Conservation (phyloP, 306 rosid species). For the Boehmeria nivea region DNA sequence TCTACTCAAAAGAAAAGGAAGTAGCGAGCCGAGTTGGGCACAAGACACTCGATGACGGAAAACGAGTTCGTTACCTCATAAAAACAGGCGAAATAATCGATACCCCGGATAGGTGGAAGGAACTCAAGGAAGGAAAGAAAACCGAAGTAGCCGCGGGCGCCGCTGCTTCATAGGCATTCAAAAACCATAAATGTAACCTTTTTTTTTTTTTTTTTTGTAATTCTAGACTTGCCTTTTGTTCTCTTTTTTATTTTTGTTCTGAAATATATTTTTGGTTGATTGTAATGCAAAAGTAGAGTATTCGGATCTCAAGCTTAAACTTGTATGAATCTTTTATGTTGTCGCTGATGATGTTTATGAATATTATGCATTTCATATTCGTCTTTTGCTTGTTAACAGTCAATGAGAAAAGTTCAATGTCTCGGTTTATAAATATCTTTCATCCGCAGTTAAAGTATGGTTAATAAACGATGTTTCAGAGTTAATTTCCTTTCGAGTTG, state of each 20-base stretch:
- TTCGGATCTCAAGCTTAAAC: slow-evolving; percentile 6
- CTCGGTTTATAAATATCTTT: too few relatives aligned
- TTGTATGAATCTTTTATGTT: not conserved
- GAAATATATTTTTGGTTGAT: slow-evolving; percentile 1
- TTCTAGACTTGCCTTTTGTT: slow-evolving; percentile 22
- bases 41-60: slow-evolving; percentile 72
- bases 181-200: slow-evolving; percentile 18
- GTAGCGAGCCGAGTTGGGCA: slow-evolving; percentile 95
- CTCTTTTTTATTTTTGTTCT: slow-evolving; percentile 12
- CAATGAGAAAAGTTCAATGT: too few relatives aligned
- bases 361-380: too few relatives aligned
- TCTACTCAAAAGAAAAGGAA: slow-evolving; percentile 79
- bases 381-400: too few relatives aligned
- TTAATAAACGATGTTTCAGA: too few relatives aligned
- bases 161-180: slow-evolving; percentile 37
- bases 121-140: slow-evolving; percentile 55
- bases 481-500: too few relatives aligned
- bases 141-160: slow-evolving; percentile 56
- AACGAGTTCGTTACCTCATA: slow-evolving; percentile 73
- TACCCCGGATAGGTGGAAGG: slow-evolving; percentile 66
- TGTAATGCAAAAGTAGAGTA: not conserved
- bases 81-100: slow-evolving; percentile 94
- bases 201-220: slow-evolving; percentile 12
- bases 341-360: too few relatives aligned
- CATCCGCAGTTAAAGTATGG: too few relatives aligned